A percentile compares a stretch with the other conserved stretches of the same genome.
Evolutionary conservation across 306 rosid genomes (phyloP).

Genomic region (Delonix regia): DNA sequence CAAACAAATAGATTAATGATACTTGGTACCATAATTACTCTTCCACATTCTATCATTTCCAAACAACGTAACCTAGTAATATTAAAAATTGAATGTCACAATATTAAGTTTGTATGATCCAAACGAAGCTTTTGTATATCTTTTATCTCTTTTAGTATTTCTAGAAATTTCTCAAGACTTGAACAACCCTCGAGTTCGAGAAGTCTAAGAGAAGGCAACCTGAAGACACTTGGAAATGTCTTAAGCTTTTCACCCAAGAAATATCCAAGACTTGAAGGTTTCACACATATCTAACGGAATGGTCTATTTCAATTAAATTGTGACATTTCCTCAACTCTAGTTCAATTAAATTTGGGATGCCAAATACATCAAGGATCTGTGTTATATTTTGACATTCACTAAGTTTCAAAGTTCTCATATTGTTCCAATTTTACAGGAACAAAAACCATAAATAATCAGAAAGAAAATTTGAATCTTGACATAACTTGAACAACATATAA

Average conservation of each 20-base stretch:
- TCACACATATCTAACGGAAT: not conserved
- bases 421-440: not conserved
- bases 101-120: not conserved
- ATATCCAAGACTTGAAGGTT: slow-evolving; percentile 3
- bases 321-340: no score
- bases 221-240: not conserved
- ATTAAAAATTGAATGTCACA: not conserved
- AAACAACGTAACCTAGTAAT: not conserved
- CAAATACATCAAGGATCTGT: no score
- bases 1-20: no score
- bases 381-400: no score
- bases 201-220: not conserved
- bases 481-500: no score
- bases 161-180: not conserved
- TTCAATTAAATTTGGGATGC: no score
- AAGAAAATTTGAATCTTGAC: no score
- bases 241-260: rapidly evolving
- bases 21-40: not conserved
- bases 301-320: no score
- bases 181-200: not conserved
- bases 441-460: not conserved
- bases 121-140: not conserved
- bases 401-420: no score
- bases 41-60: not conserved
- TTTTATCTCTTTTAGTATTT: not conserved